These are phyloP conservation scores for Tricharina praecox DNA, from an alignment of 495 filamentous ascomycete genomes.

Conservation along the genomic window DNA sequence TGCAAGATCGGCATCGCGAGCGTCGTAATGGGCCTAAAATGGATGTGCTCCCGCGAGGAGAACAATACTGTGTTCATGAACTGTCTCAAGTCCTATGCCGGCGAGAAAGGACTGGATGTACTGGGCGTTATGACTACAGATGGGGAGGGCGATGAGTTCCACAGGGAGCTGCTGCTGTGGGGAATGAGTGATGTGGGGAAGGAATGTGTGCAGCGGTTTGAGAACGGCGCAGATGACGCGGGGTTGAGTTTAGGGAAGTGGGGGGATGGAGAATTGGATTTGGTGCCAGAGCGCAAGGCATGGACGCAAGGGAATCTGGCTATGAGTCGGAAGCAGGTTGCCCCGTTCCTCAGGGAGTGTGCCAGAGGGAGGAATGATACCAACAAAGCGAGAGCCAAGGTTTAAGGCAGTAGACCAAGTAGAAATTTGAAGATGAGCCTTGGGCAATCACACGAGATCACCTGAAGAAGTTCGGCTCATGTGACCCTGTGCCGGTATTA, in stretches of 20 bases:
- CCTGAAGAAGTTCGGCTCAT: too few species aligned
- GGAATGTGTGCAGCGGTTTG: slow-evolving; percentile 39
- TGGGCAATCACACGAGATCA: too few species aligned
- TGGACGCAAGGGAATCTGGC: slow-evolving; percentile 54
- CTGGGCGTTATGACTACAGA: slow-evolving; percentile 58
- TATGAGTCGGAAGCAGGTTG: slow-evolving; percentile 77
- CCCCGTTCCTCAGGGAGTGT: slow-evolving; percentile 51
- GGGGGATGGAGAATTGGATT: slow-evolving; percentile 20
- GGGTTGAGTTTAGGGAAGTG: slow-evolving; percentile 38
- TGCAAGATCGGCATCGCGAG: slow-evolving; percentile 62
- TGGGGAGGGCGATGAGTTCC: slow-evolving; percentile 37
- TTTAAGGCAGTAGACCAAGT: too few species aligned
- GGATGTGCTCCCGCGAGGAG: slow-evolving; percentile 23
- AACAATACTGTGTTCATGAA: too few species aligned
- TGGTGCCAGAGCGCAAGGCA: slow-evolving; percentile 33
- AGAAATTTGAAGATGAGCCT: too few species aligned
- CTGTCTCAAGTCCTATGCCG: slow-evolving; percentile 38
- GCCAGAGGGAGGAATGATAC: slow-evolving; percentile 9
- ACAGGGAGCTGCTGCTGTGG: slow-evolving; percentile 59
- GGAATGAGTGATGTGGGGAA: slow-evolving; percentile 33
- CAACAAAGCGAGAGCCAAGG: too few species aligned
- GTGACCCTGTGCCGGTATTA: too few species aligned
- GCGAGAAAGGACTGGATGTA: slow-evolving; percentile 43
- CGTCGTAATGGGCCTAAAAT: slow-evolving; percentile 46
- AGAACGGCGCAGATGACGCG: slow-evolving; percentile 33